phyloP scores from a whole-genome alignment of 768 basidiomycete species.

The Gyrodon lividus region DNA sequence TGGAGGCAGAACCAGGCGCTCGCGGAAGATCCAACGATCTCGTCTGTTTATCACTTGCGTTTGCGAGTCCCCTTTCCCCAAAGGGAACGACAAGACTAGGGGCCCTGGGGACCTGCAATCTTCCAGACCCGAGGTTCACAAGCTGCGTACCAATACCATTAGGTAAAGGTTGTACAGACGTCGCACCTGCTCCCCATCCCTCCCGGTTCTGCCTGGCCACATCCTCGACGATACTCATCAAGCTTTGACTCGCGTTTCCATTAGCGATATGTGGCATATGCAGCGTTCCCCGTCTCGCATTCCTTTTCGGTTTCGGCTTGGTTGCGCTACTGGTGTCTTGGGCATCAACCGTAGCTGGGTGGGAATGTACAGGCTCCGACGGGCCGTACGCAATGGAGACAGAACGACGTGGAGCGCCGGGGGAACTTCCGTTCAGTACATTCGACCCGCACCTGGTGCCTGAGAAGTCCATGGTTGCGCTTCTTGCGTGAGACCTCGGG shows the following conservation, averaged over 20 bases:
- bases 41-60: not conserved
- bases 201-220: constrained; percentile 44
- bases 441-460: not conserved
- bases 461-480: constrained; percentile 8
- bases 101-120: constrained; percentile 6
- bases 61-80: not conserved
- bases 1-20: constrained; percentile 12
- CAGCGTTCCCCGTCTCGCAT: not conserved
- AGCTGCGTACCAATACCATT: not conserved
- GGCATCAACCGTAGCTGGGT: not conserved
- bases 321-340: not conserved
- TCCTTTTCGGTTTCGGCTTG: constrained; percentile 8
- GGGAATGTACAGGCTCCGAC: not conserved
- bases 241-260: constrained; percentile 32
- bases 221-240: constrained; percentile 71
- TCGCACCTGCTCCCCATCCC: constrained; percentile 10
- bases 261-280: constrained; percentile 9
- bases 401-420: not conserved
- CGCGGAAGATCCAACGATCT: constrained; percentile 26
- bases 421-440: not conserved
- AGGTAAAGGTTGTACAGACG: not conserved
- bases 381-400: not conserved
- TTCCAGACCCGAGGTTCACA: not conserved
- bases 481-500: not conserved
- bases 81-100: not conserved